Percentiles rank a stretch among this genome's conserved stretches.
These are phyloP conservation scores for Blumeria hordei DNA, from an alignment of 2,329 filamentous ascomycete species.

Conservation along the genomic window DNA sequence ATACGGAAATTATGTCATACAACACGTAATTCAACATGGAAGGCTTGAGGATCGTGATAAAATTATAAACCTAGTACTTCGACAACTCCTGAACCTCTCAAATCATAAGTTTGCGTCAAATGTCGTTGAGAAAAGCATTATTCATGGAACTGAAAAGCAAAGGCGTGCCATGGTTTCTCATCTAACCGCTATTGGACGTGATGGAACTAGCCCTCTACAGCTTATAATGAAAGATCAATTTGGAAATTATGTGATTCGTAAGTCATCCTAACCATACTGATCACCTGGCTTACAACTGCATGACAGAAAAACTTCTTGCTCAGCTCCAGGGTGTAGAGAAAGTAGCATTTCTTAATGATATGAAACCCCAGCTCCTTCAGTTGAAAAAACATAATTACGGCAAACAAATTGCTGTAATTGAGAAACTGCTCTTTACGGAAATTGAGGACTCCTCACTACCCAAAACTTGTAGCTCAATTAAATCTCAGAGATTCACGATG, in stretches of 20 bases:
- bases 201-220: conserved; percentile 46
- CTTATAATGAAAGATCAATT: conserved; percentile 72
- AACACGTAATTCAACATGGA: conserved; percentile 70
- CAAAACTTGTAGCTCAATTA: conserved; percentile 8
- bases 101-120: conserved; percentile 96
- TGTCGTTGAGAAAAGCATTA: conserved; percentile 82
- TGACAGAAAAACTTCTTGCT: conserved; percentile 55
- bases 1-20: conserved; percentile 90
- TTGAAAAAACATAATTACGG: conserved; percentile 40
- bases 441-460: conserved; percentile 6
- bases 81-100: conserved; percentile 48
- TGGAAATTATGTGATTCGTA: conserved; percentile 92
- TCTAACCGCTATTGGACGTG: conserved; percentile 32
- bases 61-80: conserved; percentile 51
- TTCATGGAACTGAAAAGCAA: conserved; percentile 43
- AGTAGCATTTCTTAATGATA: conserved; percentile 33
- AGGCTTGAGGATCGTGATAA: conserved; percentile 43
- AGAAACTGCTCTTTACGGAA: conserved; percentile 24
- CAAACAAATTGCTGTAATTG: conserved; percentile 41
- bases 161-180: conserved; percentile 41
- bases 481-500: conserved; percentile 15
- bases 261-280: conserved; percentile 19
- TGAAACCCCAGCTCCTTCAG: conserved; percentile 34
- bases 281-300: conserved; percentile 2
- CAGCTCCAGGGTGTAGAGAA: conserved; percentile 35